phyloP scores from a whole-genome alignment of 306 rosid species.

The Fragaria vesca region DNA sequence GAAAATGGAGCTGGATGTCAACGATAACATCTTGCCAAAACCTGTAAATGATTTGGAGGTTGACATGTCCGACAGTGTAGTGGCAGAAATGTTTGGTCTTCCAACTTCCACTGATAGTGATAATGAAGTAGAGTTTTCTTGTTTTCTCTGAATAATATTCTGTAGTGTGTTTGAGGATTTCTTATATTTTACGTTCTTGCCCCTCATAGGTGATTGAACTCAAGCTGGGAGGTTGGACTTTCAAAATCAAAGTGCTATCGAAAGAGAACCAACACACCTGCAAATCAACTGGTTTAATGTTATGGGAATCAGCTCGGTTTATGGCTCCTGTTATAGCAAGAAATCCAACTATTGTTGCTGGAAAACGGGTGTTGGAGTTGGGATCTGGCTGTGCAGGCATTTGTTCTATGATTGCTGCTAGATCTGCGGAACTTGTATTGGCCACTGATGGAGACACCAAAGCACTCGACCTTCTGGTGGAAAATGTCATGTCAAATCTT shows the following conservation, averaged over 20 bases:
- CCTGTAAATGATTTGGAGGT: slow-evolving; percentile 43
- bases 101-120: slow-evolving; percentile 54
- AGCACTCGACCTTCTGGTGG: slow-evolving; percentile 59
- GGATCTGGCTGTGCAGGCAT: slow-evolving; percentile 88
- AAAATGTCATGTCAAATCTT: slow-evolving; percentile 66
- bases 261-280: slow-evolving; percentile 85
- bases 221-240: slow-evolving; percentile 53
- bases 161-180: neutral
- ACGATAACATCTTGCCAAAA: slow-evolving; percentile 30
- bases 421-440: slow-evolving; percentile 55
- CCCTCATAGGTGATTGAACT: slow-evolving; percentile 44
- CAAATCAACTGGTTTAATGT: slow-evolving; percentile 89
- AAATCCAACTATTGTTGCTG: slow-evolving; percentile 67
- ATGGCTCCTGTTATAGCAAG: slow-evolving; percentile 75
- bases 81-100: slow-evolving; percentile 70
- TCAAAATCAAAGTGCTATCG: slow-evolving; percentile 64
- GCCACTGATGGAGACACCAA: slow-evolving; percentile 83
- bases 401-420: slow-evolving; percentile 78
- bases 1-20: slow-evolving; percentile 17
- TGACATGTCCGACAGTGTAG: slow-evolving; percentile 82
- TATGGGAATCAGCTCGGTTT: slow-evolving; percentile 93
- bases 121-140: slow-evolving; percentile 48
- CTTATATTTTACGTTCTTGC: slow-evolving; percentile 10
- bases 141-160: neutral
- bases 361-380: slow-evolving; percentile 79